Base-by-base conservation (phyloP, 1,284 basidiomycete genomes). In the Fomitopsis betulina region DNA sequence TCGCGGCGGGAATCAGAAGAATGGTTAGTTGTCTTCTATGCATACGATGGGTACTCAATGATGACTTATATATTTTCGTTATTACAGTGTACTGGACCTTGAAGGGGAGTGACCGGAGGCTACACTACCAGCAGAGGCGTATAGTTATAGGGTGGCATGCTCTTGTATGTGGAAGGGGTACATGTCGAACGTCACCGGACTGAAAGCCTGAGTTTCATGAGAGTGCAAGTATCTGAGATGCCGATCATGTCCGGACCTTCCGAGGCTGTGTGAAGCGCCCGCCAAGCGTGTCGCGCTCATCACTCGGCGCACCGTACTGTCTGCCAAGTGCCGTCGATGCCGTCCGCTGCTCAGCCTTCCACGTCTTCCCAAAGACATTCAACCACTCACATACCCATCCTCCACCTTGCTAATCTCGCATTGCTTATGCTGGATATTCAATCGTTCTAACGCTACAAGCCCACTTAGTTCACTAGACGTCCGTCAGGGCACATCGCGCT, bases 1-100 rank as follows among this genome's bases (percentile, higher is more conserved):
- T 82, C 89, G 3, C 84, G 85, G 64, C 69, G 79, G 37, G 89
- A 88, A 64, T 91, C 90, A 0, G 90, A 92, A 70, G 86, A 89
- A 75, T 91, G 87, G 87, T 87, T 65, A 71, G 78, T 69, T 27
- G n/a, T 19, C 12, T 15, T 35, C 3, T 5, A 35, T 10, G 15
- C 10, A n/a, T 23, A 32, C 19, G 15, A 32, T n/a, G 7, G 27
- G 6, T 25, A 30, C 17, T 30, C n/a, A n/a, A n/a, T 10, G 12
- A 19, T 1, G 5, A 23, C 19, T 37, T 12, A 37, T 15, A 19
- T 17, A 17, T 15, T 9, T 53, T 27, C 23, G 15, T 42, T 12
- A n/a, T n/a, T 32, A 21, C 21, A 54, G 57, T 25, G 19, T 58
- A 40, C 57, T 58, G 15, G 56, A 57, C 5, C 52, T 57, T 40